Base-by-base conservation (phyloP, 495 filamentous ascomycete genomes). In the Talaromyces stipitatus region DNA sequence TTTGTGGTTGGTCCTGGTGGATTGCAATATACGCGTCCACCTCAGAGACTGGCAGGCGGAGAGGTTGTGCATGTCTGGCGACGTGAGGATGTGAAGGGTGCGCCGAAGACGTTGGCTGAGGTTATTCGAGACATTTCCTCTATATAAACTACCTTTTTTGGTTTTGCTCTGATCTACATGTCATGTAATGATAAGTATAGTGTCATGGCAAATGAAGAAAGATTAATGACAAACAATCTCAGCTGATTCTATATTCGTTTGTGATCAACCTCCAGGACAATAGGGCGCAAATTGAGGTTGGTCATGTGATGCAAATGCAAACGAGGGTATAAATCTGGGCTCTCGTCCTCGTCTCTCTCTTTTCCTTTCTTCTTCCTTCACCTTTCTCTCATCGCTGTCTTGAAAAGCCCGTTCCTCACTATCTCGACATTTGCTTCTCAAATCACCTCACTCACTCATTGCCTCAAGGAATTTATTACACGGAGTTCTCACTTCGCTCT, bases 91-190 rank as follows among this genome's bases (percentile, higher is more conserved):
- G 24, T 12, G 2, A 29, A 55, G 4, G n/a, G 20, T 18, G 9
- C 16, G 12, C 3, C 5, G 14, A 55, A 55, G 26, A 29, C 54
- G 12, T 12, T 55, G 36, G 36, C 33, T 14, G 54, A 55, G n/a
- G 54, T 55, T 7, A 18, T 55, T 8, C 23, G 27, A 26, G 54
- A 55, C 12, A 41, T 55, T 26, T 55, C 54, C n/a, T 41, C n/a
- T 9, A 7, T 41, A 2, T 41, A 41, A 3, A 16, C 14, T 7
- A n/a, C 2, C 18, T 16, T 20, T 18, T 41, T 2, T 6, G 1
- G n/a, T n/a, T 41, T 12, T 20, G 27, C 2, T 30, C 12, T 33
- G 28, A 20, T 0, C 16, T 11, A 27, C 29, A 29, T 29, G 28
- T 30, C 43, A 47, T 47, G 43, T 26, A 3, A 47, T 26, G 43